Conservation (phyloP, 371 early-diverging fungal genomes). For the Umbelopsis sp. region DNA sequence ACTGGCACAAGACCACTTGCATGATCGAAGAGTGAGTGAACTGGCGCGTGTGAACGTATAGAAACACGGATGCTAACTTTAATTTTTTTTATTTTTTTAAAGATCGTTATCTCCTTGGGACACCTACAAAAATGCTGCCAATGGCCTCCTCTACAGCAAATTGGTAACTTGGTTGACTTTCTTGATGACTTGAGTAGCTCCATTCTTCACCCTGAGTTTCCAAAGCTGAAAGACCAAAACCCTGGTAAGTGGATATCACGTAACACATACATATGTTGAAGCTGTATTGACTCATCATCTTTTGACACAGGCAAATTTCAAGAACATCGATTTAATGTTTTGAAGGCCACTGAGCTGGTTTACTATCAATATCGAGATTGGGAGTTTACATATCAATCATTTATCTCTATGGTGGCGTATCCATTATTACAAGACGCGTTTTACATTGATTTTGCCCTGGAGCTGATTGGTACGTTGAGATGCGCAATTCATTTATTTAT, state of each 20-base stretch:
- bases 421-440: conserved; percentile 17
- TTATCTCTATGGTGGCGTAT: conserved; percentile 20
- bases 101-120: neutral
- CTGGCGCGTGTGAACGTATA: neutral
- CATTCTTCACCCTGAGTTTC: neutral
- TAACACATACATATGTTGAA: neutral
- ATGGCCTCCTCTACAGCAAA: neutral
- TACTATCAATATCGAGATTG: conserved; percentile 23
- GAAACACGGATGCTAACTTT: neutral
- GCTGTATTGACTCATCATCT: no score
- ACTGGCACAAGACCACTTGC: neutral
- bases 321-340: conserved; percentile 19
- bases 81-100: neutral
- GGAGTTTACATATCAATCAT: conserved; percentile 21
- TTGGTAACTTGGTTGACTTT: neutral
- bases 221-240: neutral
- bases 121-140: neutral
- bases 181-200: neutral
- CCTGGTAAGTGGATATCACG: neutral
- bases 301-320: neutral
- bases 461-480: conserved; percentile 22
- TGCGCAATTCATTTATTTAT: neutral
- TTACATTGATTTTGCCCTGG: conserved; percentile 20
- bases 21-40: neutral
- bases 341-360: conserved; percentile 24